phyloP scores from a whole-genome alignment of 2,329 filamentous ascomycete species.

The Cladosporium phlei region DNA sequence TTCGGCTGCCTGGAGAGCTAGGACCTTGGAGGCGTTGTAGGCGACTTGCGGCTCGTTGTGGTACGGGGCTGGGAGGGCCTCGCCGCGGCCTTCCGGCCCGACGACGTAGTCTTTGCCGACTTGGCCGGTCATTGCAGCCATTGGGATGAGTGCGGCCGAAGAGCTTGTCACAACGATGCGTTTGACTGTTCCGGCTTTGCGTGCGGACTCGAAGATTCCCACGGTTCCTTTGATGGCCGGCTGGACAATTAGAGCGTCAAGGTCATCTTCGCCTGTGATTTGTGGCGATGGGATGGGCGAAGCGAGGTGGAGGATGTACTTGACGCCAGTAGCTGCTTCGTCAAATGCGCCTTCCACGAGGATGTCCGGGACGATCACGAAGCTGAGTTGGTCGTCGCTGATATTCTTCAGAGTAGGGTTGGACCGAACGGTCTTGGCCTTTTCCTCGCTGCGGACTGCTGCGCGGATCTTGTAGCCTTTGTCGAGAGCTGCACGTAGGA shows the following conservation, averaged over 20 bases:
- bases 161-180: slow-evolving; percentile 40
- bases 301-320: slow-evolving; percentile 35
- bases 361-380: slow-evolving; percentile 37
- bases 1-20: slow-evolving; percentile 16
- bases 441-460: slow-evolving; percentile 23
- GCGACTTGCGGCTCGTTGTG: slow-evolving; percentile 10
- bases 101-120: neutral
- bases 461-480: slow-evolving; percentile 26
- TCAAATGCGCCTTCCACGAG: slow-evolving; percentile 36
- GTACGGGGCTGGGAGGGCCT: neutral
- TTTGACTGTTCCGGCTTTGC: slow-evolving; percentile 27
- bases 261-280: slow-evolving; percentile 10
- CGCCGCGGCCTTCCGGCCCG: neutral
- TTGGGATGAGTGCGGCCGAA: slow-evolving; percentile 1
- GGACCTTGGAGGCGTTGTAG: slow-evolving; percentile 18
- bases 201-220: slow-evolving; percentile 35
- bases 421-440: slow-evolving; percentile 18
- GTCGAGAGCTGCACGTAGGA: slow-evolving; percentile 22
- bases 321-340: slow-evolving; percentile 37
- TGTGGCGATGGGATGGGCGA: slow-evolving; percentile 17
- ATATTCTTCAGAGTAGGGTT: slow-evolving; percentile 12
- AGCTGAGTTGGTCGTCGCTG: slow-evolving; percentile 9
- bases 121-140: neutral
- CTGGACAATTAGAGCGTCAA: slow-evolving; percentile 14
- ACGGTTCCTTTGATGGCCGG: slow-evolving; percentile 34